These are phyloP conservation scores for Athelia psychrophila DNA, from an alignment of 1,284 basidiomycete species.

Conservation along the genomic window DNA sequence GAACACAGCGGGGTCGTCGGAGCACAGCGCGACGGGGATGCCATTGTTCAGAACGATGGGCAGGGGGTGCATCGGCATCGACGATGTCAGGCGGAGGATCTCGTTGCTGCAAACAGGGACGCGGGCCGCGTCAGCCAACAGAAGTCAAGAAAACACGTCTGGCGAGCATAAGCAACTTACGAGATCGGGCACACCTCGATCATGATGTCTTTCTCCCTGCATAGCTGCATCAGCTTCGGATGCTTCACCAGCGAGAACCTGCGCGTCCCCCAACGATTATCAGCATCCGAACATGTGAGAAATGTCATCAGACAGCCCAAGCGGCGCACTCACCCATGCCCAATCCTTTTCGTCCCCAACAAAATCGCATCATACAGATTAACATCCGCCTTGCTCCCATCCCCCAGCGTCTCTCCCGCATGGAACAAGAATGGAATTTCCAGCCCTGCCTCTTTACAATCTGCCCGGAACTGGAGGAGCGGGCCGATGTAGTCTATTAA, in stretches of 20 bases:
- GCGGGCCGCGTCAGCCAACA: too few relatives aligned
- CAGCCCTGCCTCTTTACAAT: slow-evolving; percentile 54
- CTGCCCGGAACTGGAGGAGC: slow-evolving; percentile 57
- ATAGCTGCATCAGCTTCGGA: slow-evolving; percentile 65
- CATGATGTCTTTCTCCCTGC: slow-evolving; percentile 59
- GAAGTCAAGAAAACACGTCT: too few relatives aligned
- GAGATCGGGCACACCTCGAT: slow-evolving; percentile 74
- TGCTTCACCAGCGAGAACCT: slow-evolving; percentile 75
- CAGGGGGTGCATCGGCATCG: slow-evolving; percentile 74
- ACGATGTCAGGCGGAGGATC: slow-evolving; percentile 68
- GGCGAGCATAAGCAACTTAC: slow-evolving; percentile 49
- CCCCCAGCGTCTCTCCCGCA: slow-evolving; percentile 75
- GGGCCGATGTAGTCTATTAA: slow-evolving; percentile 64
- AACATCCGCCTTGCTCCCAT: slow-evolving; percentile 65
- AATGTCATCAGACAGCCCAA: too few relatives aligned
- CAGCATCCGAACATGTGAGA: too few relatives aligned
- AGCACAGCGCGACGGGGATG: slow-evolving; percentile 64
- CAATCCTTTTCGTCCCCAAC: slow-evolving; percentile 75
- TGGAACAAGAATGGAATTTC: slow-evolving; percentile 80
- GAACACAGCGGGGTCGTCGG: slow-evolving; percentile 76
- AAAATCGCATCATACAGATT: slow-evolving; percentile 81
- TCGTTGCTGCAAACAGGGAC: too few relatives aligned
- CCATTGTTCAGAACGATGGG: slow-evolving; percentile 67
- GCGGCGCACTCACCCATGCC: slow-evolving; percentile 69
- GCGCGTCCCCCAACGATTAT: background rate